Evolutionary conservation across 1,284 basidiomycete genomes (phyloP).

Genomic region (Ustilago cynodontis): DNA sequence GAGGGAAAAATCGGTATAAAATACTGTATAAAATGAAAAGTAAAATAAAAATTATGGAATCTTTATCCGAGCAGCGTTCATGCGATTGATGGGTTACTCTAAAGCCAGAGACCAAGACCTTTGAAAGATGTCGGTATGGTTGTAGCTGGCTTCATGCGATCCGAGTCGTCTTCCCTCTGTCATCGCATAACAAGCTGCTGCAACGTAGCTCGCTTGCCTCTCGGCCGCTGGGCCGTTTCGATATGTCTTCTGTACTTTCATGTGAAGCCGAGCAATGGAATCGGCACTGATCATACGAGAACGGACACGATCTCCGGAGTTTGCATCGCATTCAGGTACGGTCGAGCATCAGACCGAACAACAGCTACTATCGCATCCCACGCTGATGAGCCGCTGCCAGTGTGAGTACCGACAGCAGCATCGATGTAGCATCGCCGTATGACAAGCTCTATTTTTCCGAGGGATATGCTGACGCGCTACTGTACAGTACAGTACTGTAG

Average conservation of each 20-base stretch:
- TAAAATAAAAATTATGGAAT: neutral
- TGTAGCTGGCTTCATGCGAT: constrained; percentile 20
- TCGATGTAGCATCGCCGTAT: no score
- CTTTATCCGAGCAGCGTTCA: neutral
- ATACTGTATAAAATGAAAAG: neutral
- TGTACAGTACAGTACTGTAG: neutral
- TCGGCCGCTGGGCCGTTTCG: no score
- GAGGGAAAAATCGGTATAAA: neutral
- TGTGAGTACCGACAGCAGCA: neutral
- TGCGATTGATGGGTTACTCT: neutral
- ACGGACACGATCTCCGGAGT: no score
- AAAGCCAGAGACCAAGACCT: no score
- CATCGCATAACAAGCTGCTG: neutral
- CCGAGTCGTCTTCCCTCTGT: neutral
- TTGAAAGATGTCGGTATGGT: neutral
- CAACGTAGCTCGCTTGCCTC: no score
- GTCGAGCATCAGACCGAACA: no score
- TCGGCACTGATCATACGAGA: neutral
- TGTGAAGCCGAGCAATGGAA: no score
- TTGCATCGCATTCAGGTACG: no score
- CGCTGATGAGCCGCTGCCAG: neutral
- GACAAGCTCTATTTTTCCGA: neutral
- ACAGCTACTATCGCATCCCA: no score
- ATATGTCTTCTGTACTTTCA: no score
- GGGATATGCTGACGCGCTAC: neutral